Base-by-base conservation (phyloP, 139 green algal species). In the Auxenochlorella pyrenoidosa region DNA sequence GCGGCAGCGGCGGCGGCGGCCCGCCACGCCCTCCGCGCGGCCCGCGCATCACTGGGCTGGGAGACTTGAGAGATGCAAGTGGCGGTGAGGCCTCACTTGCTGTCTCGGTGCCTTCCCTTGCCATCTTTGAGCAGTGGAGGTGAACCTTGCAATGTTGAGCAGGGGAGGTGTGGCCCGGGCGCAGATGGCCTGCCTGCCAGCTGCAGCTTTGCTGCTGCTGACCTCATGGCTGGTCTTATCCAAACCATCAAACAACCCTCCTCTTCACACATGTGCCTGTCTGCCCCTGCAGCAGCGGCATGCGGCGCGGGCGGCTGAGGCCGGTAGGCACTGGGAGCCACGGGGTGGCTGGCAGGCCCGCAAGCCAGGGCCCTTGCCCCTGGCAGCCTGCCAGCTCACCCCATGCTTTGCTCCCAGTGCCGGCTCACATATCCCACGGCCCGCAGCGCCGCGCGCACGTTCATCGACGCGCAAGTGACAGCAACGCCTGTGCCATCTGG, bases 271-370 rank as follows among this genome's bases (percentile, higher is more conserved):
- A 21, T 58, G 1, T 38, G 18, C 60, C 40, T 51, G 36, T 43
- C 58, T 34, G 60, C 58, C 58, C 32, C 10, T 81, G 85, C 76
- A 77, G 66, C 78, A 18, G 86, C 58, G 41, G 70, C 86, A 41
- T 92, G 88, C 44, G 88, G 71, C 75, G 90, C 66, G 32, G 90
- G 88, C 82, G 90, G 84, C 54, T 93, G 90, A 93, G 89, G 72
- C 24, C 75, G 90, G 81, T 93, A 93, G 89, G 78, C 88, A 89
- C 66, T 87, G 59, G 22, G 28, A 75, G 47, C 71, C 16, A 13
- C 12, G 21, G 38, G 26, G n/a, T 43, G 28, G 81, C 26, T 32
- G 63, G 28, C 44, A n/a, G 24, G 38, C 38, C 24, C 0, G 24
- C 38, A 3, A 30, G 10, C n/a, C 12, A 5, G 13, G n/a, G 72